phyloP scores from a whole-genome alignment of 352 stramenopile species.

The Pythium oligandrum region DNA sequence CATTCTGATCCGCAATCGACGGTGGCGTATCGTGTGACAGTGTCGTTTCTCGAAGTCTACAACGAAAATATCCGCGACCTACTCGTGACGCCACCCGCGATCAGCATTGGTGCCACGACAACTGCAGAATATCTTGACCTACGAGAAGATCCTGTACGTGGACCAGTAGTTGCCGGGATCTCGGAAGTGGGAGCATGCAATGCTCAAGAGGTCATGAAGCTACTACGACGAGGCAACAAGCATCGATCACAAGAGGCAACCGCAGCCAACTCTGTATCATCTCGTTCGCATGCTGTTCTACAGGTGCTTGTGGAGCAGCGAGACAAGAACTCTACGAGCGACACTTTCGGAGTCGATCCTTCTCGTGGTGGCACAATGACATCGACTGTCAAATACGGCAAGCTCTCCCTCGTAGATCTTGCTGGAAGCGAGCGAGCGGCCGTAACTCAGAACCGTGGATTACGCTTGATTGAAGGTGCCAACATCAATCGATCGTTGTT shows the following conservation, averaged over 20 bases:
- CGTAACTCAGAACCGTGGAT: slow-evolving; percentile 86
- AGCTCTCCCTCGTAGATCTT: slow-evolving; percentile 89
- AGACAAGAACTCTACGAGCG: slow-evolving; percentile 27
- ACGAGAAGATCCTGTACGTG: slow-evolving; percentile 82
- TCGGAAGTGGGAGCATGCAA: slow-evolving; percentile 80
- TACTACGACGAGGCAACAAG: slow-evolving; percentile 83
- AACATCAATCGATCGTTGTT: slow-evolving; percentile 93
- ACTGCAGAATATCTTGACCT: slow-evolving; percentile 56
- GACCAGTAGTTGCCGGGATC: slow-evolving; percentile 79
- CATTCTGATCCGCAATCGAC: slow-evolving; percentile 19
- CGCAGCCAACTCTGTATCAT: slow-evolving; percentile 84
- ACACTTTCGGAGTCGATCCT: slow-evolving; percentile 11
- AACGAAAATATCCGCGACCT: slow-evolving; percentile 93
- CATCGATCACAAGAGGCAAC: slow-evolving; percentile 87
- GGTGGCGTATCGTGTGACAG: slow-evolving; percentile 61
- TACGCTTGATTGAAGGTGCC: slow-evolving; percentile 83
- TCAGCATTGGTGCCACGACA: background rate
- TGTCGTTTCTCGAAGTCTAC: slow-evolving; percentile 91
- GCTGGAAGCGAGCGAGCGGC: slow-evolving; percentile 88
- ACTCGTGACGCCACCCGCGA: slow-evolving; percentile 25
- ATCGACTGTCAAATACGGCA: slow-evolving; percentile 69
- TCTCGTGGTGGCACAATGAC: slow-evolving; percentile 16
- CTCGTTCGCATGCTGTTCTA: slow-evolving; percentile 86
- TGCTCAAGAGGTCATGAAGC: slow-evolving; percentile 80
- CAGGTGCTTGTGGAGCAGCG: slow-evolving; percentile 81